These are phyloP conservation scores for Colletotrichum tamarilloi DNA, from an alignment of 2,329 filamentous ascomycete genomes.

Conservation along the genomic window DNA sequence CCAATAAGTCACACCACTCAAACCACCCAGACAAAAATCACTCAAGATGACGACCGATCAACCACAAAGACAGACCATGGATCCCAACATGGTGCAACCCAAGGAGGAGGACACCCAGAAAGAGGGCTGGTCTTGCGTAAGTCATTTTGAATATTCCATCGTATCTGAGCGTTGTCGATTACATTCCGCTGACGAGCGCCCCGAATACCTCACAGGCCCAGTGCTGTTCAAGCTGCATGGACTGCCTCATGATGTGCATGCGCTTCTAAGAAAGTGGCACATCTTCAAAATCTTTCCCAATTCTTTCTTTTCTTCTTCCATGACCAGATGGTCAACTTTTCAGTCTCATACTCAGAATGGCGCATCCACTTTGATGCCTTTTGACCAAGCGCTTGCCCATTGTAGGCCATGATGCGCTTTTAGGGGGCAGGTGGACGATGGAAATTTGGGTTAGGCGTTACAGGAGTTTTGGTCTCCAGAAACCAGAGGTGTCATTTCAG, in stretches of 20 bases:
- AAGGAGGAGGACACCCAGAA: background rate
- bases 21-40: background rate
- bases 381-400: background rate
- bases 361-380: background rate
- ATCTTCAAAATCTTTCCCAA: background rate
- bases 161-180: background rate
- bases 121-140: conserved; percentile 2
- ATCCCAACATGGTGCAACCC: background rate
- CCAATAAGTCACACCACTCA: background rate
- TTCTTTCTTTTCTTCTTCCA: background rate
- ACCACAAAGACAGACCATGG: conserved; percentile 5
- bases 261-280: background rate
- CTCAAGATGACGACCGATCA: conserved; percentile 1
- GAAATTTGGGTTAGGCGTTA: background rate
- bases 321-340: background rate
- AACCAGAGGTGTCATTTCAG: background rate
- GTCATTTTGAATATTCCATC: background rate
- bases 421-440: background rate
- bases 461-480: background rate
- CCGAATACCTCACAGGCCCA: background rate
- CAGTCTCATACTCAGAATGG: background rate
- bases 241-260: conserved; percentile 7
- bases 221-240: conserved; percentile 13
- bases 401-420: background rate
- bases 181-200: background rate